Evolutionary conservation across 75 land plant species (phyloP).

Genomic region (Pinus tabuliformis): DNA sequence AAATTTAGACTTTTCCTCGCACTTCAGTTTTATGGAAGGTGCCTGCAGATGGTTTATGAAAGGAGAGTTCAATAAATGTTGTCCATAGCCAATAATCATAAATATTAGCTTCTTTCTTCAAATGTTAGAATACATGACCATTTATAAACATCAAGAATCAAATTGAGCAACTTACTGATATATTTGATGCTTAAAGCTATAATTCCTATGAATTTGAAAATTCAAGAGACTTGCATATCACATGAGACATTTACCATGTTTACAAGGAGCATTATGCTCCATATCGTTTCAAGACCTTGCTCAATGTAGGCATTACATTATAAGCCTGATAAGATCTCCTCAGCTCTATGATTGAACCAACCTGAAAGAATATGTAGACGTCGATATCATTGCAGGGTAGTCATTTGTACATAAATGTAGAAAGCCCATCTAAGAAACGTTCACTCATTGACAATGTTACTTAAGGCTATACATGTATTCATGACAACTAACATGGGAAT

Average conservation of each 20-base stretch:
- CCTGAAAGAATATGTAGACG: conserved; percentile 39
- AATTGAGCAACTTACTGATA: neutral
- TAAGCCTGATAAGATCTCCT: conserved; percentile 99
- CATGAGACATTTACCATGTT: conserved; percentile 2
- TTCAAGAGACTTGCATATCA: neutral
- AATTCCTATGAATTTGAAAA: neutral
- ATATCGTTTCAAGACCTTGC: conserved; percentile 79
- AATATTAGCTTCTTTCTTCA: neutral
- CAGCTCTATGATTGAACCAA: conserved; percentile 94
- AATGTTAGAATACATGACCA: neutral
- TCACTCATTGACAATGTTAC: too few relatives aligned
- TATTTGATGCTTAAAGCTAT: neutral
- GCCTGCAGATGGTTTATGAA: conserved; percentile 3
- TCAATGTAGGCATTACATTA: conserved; percentile 93
- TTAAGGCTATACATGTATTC: too few relatives aligned
- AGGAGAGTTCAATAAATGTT: neutral
- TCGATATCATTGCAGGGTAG: neutral
- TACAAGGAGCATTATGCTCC: conserved; percentile 35
- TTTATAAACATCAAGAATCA: neutral
- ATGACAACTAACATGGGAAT: neutral
- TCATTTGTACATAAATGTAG: neutral
- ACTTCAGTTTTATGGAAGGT: conserved; percentile 1
- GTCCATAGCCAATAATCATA: neutral
- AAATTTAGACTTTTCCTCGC: neutral
- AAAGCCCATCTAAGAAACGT: neutral